These are phyloP conservation scores for Trichocladium uniseriatum DNA, from an alignment of 495 filamentous ascomycete genomes.

Conservation along the genomic window DNA sequence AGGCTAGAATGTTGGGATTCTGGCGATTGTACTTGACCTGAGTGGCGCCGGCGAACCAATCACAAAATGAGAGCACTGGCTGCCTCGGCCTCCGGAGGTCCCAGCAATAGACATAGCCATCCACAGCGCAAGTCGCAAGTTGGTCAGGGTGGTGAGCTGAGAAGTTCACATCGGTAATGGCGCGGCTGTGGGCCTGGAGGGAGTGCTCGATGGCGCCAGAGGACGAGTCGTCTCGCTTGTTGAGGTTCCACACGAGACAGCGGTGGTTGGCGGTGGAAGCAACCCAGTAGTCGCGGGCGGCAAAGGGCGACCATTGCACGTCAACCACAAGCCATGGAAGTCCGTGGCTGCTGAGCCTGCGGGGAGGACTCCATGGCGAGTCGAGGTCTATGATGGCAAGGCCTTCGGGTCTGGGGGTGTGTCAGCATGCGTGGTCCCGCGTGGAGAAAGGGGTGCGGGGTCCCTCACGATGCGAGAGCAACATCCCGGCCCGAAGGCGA, in stretches of 20 bases:
- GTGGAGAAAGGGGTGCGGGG: background rate
- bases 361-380: slow-evolving; percentile 78
- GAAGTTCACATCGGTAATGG: slow-evolving; percentile 96
- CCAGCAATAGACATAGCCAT: slow-evolving; percentile 92
- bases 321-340: slow-evolving; percentile 96
- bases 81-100: slow-evolving; percentile 70
- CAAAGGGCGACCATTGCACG: slow-evolving; percentile 95
- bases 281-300: slow-evolving; percentile 82
- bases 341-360: slow-evolving; percentile 70
- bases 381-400: slow-evolving; percentile 92
- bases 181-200: slow-evolving; percentile 79
- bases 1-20: slow-evolving; percentile 75
- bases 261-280: slow-evolving; percentile 91
- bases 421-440: background rate
- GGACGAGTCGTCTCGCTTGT: slow-evolving; percentile 59
- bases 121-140: slow-evolving; percentile 83
- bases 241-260: slow-evolving; percentile 90
- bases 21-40: slow-evolving; percentile 95
- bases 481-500: slow-evolving; percentile 90
- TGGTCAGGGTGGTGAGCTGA: slow-evolving; percentile 84
- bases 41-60: slow-evolving; percentile 91
- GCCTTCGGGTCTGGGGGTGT: slow-evolving; percentile 52
- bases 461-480: slow-evolving; percentile 70
- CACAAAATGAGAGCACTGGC: slow-evolving; percentile 72
- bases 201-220: slow-evolving; percentile 72